Base-by-base conservation (phyloP, 306 rosid species). In the Macrotyloma uniflorum region DNA sequence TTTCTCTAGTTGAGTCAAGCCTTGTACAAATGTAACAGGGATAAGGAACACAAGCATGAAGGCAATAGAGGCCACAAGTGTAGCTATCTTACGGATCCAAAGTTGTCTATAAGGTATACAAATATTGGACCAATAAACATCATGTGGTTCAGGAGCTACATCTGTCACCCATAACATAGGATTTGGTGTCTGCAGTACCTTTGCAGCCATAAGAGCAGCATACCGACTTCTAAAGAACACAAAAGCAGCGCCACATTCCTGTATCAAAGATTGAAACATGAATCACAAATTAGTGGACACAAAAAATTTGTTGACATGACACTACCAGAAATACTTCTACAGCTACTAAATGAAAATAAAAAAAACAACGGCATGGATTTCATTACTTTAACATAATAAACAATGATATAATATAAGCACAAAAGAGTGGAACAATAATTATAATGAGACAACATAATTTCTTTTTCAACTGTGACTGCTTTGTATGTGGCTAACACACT, bases 161-260 rank as follows among this genome's bases (percentile, higher is more conserved):
- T 87, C 85, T 70, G 98, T 93, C 80, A 87, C 99, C 99, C 99
- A 96, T 80, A 77, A 54, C 99, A 96, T 91, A 47, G 99, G 99
- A 91, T 96, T 93, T 85, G 98, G 81, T 46, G 97, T 87, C 75
- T 91, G 99, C 82, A 81, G 89, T 84, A 85, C 74, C 74, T 72
- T 82, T 47, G 94, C 79, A 82, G 93, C 88, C 79, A 86, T 74
- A 80, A 76, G 79, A 73, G 99, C 97, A 79, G 92, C 94, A 80
- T 89, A 91, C 40, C 99, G 96, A 82, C 86, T 96, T 89, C 89
- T 96, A 87, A 96, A 96, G 88, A 96, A 96, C 72, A 96, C 98
- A 86, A 96, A 96, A 78, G 99, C 97, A 81, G 99, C 87, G 28
- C 97, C 83, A 70, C 91, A 85, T 71, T 90, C 98, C 98, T 96